These are phyloP conservation scores for Colletotrichum higginsianum DNA, from an alignment of 2,329 filamentous ascomycete species.

Conservation along the genomic window DNA sequence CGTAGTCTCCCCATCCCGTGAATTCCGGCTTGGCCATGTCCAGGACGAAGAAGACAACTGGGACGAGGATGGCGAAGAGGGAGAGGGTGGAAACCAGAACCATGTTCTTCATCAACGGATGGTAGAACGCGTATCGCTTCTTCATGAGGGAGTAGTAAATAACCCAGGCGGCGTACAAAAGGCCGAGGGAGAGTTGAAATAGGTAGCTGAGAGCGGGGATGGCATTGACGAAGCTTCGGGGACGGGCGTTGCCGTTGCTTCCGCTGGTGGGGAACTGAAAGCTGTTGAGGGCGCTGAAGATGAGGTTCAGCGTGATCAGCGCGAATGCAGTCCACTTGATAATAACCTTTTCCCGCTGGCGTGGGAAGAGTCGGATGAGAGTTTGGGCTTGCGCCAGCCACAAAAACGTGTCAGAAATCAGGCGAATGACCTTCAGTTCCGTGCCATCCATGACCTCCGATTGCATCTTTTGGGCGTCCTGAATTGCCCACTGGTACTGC, in stretches of 20 bases:
- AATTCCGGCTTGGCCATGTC: slow-evolving; percentile 90
- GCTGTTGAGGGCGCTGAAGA: slow-evolving; percentile 93
- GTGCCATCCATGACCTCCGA: slow-evolving; percentile 85
- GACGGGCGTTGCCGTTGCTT: slow-evolving; percentile 70
- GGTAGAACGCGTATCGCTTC: slow-evolving; percentile 91
- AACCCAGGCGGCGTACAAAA: slow-evolving; percentile 94
- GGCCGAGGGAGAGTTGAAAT: slow-evolving; percentile 87
- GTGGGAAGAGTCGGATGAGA: slow-evolving; percentile 92
- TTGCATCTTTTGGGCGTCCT: slow-evolving; percentile 84
- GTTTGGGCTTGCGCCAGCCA: slow-evolving; percentile 99
- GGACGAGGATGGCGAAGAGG: slow-evolving; percentile 85
- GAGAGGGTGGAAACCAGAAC: slow-evolving; percentile 85
- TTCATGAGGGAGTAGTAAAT: slow-evolving; percentile 95
- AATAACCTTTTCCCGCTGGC: slow-evolving; percentile 96
- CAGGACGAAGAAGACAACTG: slow-evolving; percentile 92
- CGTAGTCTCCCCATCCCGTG: slow-evolving; percentile 94
- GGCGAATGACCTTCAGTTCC: slow-evolving; percentile 89
- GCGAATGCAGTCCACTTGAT: slow-evolving; percentile 99
- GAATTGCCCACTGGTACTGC: slow-evolving; percentile 85
- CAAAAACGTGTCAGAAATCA: slow-evolving; percentile 95
- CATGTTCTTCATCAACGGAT: slow-evolving; percentile 92
- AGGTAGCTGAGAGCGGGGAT: slow-evolving; percentile 93
- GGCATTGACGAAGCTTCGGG: slow-evolving; percentile 86
- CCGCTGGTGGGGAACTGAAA: slow-evolving; percentile 73
- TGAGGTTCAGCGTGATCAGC: slow-evolving; percentile 89